These are phyloP conservation scores for Phytopythium cucurbitacearum DNA, from an alignment of 352 stramenopile species.

Conservation along the genomic window DNA sequence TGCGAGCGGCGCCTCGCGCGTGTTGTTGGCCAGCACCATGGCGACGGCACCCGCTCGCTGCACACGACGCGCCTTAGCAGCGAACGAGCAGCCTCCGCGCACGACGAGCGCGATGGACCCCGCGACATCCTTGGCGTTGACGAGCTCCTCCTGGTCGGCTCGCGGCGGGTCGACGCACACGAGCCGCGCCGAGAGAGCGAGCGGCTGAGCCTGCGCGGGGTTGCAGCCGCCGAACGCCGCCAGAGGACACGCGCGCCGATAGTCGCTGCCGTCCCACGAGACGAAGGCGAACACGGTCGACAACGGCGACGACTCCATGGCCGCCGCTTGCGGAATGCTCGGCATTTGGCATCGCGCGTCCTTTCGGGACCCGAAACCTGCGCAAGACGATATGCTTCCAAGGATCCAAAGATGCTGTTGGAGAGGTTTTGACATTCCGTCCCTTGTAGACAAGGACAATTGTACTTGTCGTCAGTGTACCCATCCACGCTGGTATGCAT, in stretches of 20 bases:
- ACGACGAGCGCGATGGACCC: slow-evolving; percentile 60
- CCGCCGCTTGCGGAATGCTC: too few species aligned
- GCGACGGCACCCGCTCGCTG: slow-evolving; percentile 51
- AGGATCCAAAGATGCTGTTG: background rate
- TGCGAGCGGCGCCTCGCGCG: slow-evolving; percentile 44
- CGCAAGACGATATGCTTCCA: background rate
- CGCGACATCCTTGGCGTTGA: slow-evolving; percentile 38
- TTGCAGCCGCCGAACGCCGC: slow-evolving; percentile 42
- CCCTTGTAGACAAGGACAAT: too few species aligned
- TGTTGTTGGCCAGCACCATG: slow-evolving; percentile 49
- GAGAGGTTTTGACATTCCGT: too few species aligned
- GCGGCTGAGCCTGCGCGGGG: slow-evolving; percentile 11
- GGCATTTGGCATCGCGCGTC: background rate
- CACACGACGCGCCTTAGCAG: slow-evolving; percentile 52
- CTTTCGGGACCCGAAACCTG: background rate
- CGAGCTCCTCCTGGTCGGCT: slow-evolving; percentile 42
- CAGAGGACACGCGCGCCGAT: slow-evolving; percentile 43
- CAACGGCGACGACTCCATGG: background rate
- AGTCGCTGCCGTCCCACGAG: slow-evolving; percentile 42
- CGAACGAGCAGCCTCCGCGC: slow-evolving; percentile 65
- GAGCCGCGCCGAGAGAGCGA: slow-evolving; percentile 22
- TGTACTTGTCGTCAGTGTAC: too few species aligned
- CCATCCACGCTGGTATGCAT: slow-evolving; percentile 1
- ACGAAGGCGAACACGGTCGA: slow-evolving; percentile 46
- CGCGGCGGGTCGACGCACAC: slow-evolving; percentile 56